These are phyloP conservation scores for Scleroderma citrinum DNA, from an alignment of 768 basidiomycete species.

Conservation along the genomic window DNA sequence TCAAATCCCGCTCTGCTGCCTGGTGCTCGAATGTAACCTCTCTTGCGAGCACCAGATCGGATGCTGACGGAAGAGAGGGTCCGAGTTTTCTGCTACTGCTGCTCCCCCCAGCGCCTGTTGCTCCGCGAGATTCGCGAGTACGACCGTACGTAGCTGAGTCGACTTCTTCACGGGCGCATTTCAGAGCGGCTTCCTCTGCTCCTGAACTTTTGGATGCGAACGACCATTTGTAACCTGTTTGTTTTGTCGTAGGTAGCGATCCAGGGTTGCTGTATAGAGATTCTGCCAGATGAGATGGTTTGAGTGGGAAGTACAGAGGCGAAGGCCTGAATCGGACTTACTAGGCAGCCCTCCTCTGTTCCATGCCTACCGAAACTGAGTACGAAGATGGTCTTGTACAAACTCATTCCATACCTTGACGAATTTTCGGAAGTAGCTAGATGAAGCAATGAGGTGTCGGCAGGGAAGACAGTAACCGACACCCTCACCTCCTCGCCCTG, in stretches of 20 bases:
- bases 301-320: background rate
- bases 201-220: conserved; percentile 64
- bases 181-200: conserved; percentile 56
- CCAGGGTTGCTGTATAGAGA: conserved; percentile 59
- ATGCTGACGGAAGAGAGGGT: conserved; percentile 61
- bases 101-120: conserved; percentile 13
- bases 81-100: conserved; percentile 46
- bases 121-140: conserved; percentile 6
- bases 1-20: conserved; percentile 46
- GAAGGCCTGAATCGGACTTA: conserved; percentile 26
- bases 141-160: conserved; percentile 36
- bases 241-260: conserved; percentile 52
- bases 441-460: conserved; percentile 24
- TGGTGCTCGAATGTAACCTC: conserved; percentile 53
- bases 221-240: conserved; percentile 85
- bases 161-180: conserved; percentile 54
- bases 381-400: background rate
- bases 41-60: conserved; percentile 63
- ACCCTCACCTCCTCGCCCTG: conserved; percentile 62
- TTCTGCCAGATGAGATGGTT: conserved; percentile 27
- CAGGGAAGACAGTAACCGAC: conserved; percentile 5
- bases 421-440: conserved; percentile 89
- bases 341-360: conserved; percentile 71
- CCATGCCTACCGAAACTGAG: conserved; percentile 51
- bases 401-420: conserved; percentile 51